Evolutionary conservation across 331 rosid genomes (phyloP).

Genomic region (Pyrus hybrid): DNA sequence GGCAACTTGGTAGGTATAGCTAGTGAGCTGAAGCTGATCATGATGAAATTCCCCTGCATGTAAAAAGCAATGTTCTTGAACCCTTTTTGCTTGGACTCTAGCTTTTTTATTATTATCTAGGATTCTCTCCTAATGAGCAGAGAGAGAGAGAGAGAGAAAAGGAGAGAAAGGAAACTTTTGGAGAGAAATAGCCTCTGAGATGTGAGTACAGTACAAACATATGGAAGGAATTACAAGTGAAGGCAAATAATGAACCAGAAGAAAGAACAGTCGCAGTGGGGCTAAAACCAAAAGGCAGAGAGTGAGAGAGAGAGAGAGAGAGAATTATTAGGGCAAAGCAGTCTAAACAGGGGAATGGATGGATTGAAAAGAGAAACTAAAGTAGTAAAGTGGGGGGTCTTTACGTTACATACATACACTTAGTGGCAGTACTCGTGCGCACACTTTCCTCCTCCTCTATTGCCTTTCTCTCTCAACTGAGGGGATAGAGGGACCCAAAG

Average conservation of each 20-base stretch:
- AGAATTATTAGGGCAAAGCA: background rate
- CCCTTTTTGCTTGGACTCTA: conserved; percentile 41
- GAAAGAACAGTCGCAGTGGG: conserved; percentile 12
- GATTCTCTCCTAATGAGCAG: conserved; percentile 40
- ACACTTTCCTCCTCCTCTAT: background rate
- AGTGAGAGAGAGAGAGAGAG: conserved; percentile 1
- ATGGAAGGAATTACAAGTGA: conserved; percentile 15
- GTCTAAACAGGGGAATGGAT: conserved; percentile 6
- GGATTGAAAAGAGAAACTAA: conserved; percentile 23
- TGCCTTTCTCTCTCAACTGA: background rate
- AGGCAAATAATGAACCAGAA: conserved; percentile 25
- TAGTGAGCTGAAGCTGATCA: too few relatives aligned
- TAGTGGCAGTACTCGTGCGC: conserved; percentile 67
- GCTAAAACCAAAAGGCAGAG: background rate
- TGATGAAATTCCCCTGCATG: background rate
- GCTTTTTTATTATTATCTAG: conserved; percentile 35
- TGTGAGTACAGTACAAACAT: background rate
- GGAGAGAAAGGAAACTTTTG: conserved; percentile 12
- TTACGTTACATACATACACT: conserved; percentile 31
- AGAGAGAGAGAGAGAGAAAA: conserved; percentile 14
- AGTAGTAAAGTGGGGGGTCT: conserved; percentile 40
- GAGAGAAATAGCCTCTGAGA: conserved; percentile 21
- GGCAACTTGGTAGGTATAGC: conserved; percentile 8
- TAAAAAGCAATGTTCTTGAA: conserved; percentile 35
- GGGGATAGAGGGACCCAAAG: conserved; percentile 40